These are phyloP conservation scores for Ogataea trehalophila DNA, from an alignment of 805 yeast genomes.

Conservation along the genomic window DNA sequence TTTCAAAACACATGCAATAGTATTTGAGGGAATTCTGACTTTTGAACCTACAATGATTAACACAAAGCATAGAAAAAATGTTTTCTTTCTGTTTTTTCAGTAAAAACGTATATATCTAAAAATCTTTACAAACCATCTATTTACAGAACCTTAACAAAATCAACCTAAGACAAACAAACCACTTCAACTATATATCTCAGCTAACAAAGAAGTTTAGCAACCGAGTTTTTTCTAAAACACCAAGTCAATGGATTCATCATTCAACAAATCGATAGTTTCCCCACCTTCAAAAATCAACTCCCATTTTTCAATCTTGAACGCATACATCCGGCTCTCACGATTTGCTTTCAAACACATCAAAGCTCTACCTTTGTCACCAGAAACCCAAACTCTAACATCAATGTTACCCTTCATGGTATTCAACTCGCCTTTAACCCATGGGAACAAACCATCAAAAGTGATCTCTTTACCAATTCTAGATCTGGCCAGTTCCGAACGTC, in stretches of 20 bases:
- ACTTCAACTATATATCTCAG: not conserved
- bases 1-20: no score
- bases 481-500: conserved; percentile 66
- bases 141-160: no score
- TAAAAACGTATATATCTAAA: no score
- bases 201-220: no score
- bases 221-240: conserved; percentile 7
- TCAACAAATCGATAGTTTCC: conserved; percentile 38
- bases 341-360: conserved; percentile 67
- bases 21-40: no score
- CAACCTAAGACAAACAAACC: no score
- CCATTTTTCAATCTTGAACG: conserved; percentile 62
- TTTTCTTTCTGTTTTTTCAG: no score
- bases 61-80: no score
- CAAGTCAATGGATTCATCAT: conserved; percentile 38
- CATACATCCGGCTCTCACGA: conserved; percentile 53
- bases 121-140: no score
- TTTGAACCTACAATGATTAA: no score
- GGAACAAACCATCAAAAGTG: conserved; percentile 66
- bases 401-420: conserved; percentile 81
- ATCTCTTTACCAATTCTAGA: conserved; percentile 70
- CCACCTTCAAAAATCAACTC: conserved; percentile 45
- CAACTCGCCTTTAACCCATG: conserved; percentile 85
- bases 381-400: conserved; percentile 64
- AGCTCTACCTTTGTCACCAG: conserved; percentile 55